phyloP scores from a whole-genome alignment of 495 filamentous ascomycete species.

The Eremomyces bilateralis region DNA sequence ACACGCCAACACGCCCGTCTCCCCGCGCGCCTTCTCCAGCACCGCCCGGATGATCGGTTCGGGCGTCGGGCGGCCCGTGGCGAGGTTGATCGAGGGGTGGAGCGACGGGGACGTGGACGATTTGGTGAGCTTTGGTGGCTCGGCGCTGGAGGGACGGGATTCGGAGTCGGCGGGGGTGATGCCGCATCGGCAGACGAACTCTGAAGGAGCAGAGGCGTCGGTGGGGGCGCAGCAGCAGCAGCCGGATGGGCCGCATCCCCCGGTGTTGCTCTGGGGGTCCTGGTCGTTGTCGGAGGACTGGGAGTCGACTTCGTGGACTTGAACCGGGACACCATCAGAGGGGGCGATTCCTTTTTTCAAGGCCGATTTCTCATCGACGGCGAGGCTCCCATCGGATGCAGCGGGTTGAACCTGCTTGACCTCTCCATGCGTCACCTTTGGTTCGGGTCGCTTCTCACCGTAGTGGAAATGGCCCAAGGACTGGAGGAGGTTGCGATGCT shows the following conservation, averaged over 20 bases:
- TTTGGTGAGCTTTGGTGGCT: slow-evolving; percentile 1
- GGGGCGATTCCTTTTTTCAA: slow-evolving; percentile 4
- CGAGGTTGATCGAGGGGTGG: slow-evolving; percentile 11
- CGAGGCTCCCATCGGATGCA: too few relatives aligned
- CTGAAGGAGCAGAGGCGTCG: slow-evolving; percentile 23
- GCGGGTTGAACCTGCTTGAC: not conserved
- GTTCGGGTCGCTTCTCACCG: too few relatives aligned
- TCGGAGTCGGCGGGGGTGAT: slow-evolving; percentile 1
- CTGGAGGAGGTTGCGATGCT: slow-evolving; percentile 10
- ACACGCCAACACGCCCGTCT: slow-evolving; percentile 68
- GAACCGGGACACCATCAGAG: too few relatives aligned
- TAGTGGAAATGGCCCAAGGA: too few relatives aligned
- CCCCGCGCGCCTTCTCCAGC: slow-evolving; percentile 55
- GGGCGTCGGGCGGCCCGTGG: slow-evolving; percentile 24
- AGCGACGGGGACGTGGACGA: slow-evolving; percentile 2
- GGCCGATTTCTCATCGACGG: slow-evolving; percentile 6
- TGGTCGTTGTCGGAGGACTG: not conserved
- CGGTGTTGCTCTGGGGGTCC: slow-evolving; percentile 2
- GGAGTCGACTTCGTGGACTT: slow-evolving; percentile 4
- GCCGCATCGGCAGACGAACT: slow-evolving; percentile 14
- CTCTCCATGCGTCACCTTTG: not conserved
- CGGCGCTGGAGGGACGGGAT: slow-evolving; percentile 1
- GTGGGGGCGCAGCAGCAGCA: slow-evolving; percentile 33
- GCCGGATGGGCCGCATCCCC: slow-evolving; percentile 19
- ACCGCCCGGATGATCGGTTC: slow-evolving; percentile 27